Base-by-base conservation (phyloP, 192 early-diverging fungal genomes). In the Pilaira anomala region DNA sequence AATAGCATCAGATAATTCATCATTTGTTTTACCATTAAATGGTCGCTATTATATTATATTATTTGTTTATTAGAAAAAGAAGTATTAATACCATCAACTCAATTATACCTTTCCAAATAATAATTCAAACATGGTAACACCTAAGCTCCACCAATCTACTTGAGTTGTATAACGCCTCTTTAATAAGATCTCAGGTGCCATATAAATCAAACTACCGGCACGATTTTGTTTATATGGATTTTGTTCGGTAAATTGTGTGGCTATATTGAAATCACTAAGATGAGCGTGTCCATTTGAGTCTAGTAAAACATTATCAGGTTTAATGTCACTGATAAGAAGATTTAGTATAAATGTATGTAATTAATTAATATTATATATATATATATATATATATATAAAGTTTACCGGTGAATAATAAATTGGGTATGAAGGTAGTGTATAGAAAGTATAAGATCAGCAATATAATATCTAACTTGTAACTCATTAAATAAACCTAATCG, bases 231-330 rank as follows among this genome's bases (percentile, higher is more conserved):
- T 76, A 28, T 39, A 22, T 39, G 73, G 76, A 85, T 85, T 28
- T 67, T 66, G 19, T 74, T 78, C 36, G 21, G 53, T 30, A 59
- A 86, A 83, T 25, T 86, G 82, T 12, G 87, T 44, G 11, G 94
- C 95, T 71, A 97, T 95, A 78, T 98, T 98, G 68, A 98, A 98
- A 75, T 98, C 96, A 24, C 93, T 94, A 71, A 98, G 73, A 54
- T 91, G 90, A 16, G 88, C 92, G 69, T 98, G 92, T 11, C 96
- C 96, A 36, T 76, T 77, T 46, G 79, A 77, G 68, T 90, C 87
- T 39, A 92, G 65, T 54, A 92, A 76, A 2, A 92, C 81, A 65
- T 98, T 97, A 65, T 98, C 95, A 0, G 96, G 96, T 75, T 97
- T 98, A 60, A 98, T 80, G 71, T 98, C 96, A 48, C 93, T 36